phyloP scores from a whole-genome alignment of 116 monocot species.

The Trichopus zeylanicus region DNA sequence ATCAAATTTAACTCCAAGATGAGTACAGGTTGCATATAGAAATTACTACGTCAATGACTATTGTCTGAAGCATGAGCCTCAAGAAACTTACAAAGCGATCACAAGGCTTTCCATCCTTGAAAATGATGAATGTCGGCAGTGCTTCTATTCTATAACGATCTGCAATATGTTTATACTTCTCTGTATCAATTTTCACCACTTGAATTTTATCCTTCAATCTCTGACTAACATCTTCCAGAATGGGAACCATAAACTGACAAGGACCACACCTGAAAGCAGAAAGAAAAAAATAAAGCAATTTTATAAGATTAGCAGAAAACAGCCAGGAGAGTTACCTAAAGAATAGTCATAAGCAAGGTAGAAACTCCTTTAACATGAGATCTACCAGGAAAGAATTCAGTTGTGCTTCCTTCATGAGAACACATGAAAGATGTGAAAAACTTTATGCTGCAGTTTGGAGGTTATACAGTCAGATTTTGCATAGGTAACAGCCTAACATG shows the following conservation, averaged over 20 bases:
- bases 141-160: constrained; percentile 62
- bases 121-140: constrained; percentile 88
- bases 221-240: constrained; percentile 68
- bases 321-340: neutral
- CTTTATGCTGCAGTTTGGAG: neutral
- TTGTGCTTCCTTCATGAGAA: no score
- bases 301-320: no score
- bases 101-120: constrained; percentile 73
- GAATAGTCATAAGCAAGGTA: no score
- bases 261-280: constrained; percentile 80
- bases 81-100: constrained; percentile 78
- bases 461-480: neutral
- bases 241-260: constrained; percentile 84
- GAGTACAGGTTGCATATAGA: neutral
- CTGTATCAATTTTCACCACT: constrained; percentile 87
- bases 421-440: neutral
- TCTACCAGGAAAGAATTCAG: neutral
- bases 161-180: constrained; percentile 68
- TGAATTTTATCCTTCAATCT: constrained; percentile 55
- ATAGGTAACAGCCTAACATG: no score
- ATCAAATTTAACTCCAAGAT: neutral
- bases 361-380: neutral
- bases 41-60: neutral
- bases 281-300: neutral
- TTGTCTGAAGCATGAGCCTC: neutral